Base-by-base conservation (phyloP, 2,329 filamentous ascomycete genomes). In the Claviceps humidiphila region DNA sequence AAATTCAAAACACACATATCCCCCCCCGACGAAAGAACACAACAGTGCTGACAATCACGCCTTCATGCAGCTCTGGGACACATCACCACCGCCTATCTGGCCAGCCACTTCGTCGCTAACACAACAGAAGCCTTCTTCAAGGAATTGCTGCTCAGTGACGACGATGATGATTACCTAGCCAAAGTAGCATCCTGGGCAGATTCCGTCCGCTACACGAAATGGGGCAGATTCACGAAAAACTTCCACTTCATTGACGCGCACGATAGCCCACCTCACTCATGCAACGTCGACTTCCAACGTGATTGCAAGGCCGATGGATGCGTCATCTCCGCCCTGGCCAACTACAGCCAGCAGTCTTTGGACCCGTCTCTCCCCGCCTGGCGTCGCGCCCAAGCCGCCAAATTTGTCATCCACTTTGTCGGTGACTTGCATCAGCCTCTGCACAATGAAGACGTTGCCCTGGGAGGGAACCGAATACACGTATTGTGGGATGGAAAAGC, bases 191-290 rank as follows among this genome's bases (percentile, higher is more conserved):
- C 79, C 9, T 85, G 82, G 82, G 81, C 82, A 34, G 82, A 85
- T 67, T 80, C 74, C 41, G 73, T 82, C 63, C 74, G 81, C 24
- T 84, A 85, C 67, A 82, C 78, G 7, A 73, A 74, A 63, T 81
- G 77, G 69, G 81, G 79, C 14, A 71, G 72, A 40, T 85, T 80
- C 65, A 80, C 76, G 8, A 77, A 73, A 57, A 74, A 74, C 38
- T 83, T 82, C 64, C 82, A 85, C 71, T 85, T 80, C 68, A 85
- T 85, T 66, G 82, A 85, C 63, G 81, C 81, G 54, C 74, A 82
- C 59, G 82, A 85, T 66, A 64, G 68, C 58, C 82, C 82, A 52
- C 81, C 81, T 1, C 60, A 60, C 16, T 69, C 65, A 46, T 85
- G 82, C 68, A 72, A 71, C 54, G 74, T 85, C 56, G 72, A 78